These are phyloP conservation scores for Scutellaria galericulata DNA, from an alignment of 257 asterid genomes.

Conservation along the genomic window DNA sequence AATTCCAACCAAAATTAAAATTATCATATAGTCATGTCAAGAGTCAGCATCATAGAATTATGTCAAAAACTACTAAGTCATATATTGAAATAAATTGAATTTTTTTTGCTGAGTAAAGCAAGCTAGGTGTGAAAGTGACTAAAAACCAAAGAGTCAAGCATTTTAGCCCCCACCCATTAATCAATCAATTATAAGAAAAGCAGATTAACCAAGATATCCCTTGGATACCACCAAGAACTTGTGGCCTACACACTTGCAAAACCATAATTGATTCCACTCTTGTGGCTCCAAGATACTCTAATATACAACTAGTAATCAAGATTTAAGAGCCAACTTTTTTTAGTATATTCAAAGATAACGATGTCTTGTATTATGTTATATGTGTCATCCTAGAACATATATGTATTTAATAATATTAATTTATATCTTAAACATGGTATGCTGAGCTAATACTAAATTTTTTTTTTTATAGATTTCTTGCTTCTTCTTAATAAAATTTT, in stretches of 20 bases:
- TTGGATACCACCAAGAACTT: constrained; percentile 25
- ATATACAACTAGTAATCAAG: not conserved
- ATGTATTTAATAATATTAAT: too few species aligned
- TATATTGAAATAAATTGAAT: not conserved
- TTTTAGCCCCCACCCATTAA: not conserved
- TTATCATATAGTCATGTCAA: too few species aligned
- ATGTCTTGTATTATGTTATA: too few species aligned
- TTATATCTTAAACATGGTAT: too few species aligned
- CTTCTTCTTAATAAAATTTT: too few species aligned
- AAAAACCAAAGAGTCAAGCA: not conserved
- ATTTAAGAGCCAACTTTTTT: not conserved
- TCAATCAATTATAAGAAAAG: constrained; percentile 8
- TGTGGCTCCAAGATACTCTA: constrained; percentile 33
- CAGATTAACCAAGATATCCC: constrained; percentile 8
- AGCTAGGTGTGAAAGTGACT: constrained; percentile 25
- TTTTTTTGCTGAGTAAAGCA: not conserved
- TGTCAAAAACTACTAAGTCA: not conserved
- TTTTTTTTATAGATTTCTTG: too few species aligned
- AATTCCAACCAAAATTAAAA: too few species aligned
- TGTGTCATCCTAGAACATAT: too few species aligned
- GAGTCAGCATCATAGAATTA: constrained; percentile 11
- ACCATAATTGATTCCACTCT: constrained; percentile 29
- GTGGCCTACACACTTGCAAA: constrained; percentile 33
- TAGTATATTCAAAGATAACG: not conserved
- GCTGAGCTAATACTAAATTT: too few species aligned